phyloP scores from a whole-genome alignment of 2,329 filamentous ascomycete species.

The Ambrosiella xylebori region DNA sequence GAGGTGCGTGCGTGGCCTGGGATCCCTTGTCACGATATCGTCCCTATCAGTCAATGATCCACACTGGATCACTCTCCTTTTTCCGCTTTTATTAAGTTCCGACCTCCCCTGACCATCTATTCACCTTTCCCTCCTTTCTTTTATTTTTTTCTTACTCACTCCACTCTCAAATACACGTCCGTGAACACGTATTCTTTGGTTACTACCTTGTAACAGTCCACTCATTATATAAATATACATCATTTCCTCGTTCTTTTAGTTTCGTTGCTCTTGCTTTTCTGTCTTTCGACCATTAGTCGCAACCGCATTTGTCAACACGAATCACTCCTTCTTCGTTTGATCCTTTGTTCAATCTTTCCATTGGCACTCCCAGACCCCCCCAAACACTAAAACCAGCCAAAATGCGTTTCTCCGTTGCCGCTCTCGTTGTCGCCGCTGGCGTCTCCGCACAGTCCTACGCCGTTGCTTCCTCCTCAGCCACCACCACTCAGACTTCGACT shows the following conservation, averaged over 20 bases:
- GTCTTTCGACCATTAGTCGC: constrained; percentile 2
- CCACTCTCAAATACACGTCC: background rate
- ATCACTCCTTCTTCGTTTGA: constrained; percentile 12
- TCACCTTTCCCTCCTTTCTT: constrained; percentile 6
- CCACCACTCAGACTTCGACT: constrained; percentile 13
- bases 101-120: constrained; percentile 9
- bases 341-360: background rate
- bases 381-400: background rate
- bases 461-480: constrained; percentile 3
- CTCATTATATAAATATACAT: constrained; percentile 9
- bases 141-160: background rate
- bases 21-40: background rate
- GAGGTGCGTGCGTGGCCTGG: background rate
- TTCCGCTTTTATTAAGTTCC: constrained; percentile 10
- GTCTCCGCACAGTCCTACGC: constrained; percentile 2
- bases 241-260: background rate
- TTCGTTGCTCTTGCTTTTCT: background rate
- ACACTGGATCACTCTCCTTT: background rate
- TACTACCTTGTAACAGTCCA: constrained; percentile 9
- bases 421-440: constrained; percentile 8
- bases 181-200: background rate
- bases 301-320: constrained; percentile 1
- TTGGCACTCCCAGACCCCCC: background rate
- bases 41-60: background rate
- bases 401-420: constrained; percentile 13